A percentile compares a stretch with the other conserved stretches of the same genome.
These are phyloP conservation scores for Eragrostis nindensis DNA, from an alignment of 176 grass and related monocot species.

Conservation along the genomic window DNA sequence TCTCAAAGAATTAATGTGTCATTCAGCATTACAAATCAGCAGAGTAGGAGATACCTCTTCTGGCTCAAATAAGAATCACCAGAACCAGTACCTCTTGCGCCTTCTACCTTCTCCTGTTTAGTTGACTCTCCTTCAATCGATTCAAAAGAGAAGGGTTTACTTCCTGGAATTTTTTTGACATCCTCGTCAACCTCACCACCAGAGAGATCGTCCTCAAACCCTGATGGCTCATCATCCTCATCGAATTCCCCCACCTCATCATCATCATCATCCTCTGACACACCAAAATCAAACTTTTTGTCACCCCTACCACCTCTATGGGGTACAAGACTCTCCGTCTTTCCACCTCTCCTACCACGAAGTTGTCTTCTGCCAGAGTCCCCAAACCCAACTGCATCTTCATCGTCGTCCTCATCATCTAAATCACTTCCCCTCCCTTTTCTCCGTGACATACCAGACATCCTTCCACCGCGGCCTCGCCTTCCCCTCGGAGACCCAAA, in stretches of 20 bases:
- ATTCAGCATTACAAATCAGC: not conserved
- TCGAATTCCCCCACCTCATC: constrained; percentile 38
- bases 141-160: constrained; percentile 23
- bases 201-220: constrained; percentile 57
- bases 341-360: constrained; percentile 31
- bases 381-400: constrained; percentile 10
- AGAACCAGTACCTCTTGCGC: constrained; percentile 30
- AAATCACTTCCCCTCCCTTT: constrained; percentile 39
- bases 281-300: constrained; percentile 36
- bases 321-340: not conserved
- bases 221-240: constrained; percentile 59
- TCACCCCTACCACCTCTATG: constrained; percentile 31
- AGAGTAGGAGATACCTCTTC: constrained; percentile 64
- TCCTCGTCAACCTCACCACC: constrained; percentile 42
- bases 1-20: not conserved
- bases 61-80: constrained; percentile 86
- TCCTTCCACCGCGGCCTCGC: constrained; percentile 29
- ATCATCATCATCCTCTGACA: constrained; percentile 57
- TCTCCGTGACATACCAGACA: constrained; percentile 36
- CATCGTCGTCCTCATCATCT: not conserved
- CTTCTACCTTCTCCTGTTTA: constrained; percentile 32
- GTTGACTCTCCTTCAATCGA: constrained; percentile 36
- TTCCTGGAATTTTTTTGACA: constrained; percentile 27
- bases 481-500: constrained; percentile 52
- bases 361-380: constrained; percentile 37